A percentile compares a stretch with the other conserved stretches of the same genome.
Evolutionary conservation across 768 basidiomycete genomes (phyloP).

Genomic region (Boletus tylopilopsis): DNA sequence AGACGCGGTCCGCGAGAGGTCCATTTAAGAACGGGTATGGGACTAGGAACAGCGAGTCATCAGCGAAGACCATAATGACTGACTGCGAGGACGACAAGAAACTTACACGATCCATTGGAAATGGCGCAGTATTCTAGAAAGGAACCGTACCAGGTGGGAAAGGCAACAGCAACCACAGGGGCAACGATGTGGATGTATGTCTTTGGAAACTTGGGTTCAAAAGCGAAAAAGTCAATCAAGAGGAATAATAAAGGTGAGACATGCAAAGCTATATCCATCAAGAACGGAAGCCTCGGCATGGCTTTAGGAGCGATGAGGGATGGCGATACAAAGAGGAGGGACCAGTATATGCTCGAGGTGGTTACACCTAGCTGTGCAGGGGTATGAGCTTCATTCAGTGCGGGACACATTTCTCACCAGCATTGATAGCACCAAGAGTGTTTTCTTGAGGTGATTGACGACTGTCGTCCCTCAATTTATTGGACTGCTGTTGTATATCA

Average conservation of each 20-base stretch:
- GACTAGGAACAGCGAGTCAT: constrained; percentile 38
- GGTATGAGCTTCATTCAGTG: neutral
- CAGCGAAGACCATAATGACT: too few relatives aligned
- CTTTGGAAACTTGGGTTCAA: constrained; percentile 54
- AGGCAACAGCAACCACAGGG: constrained; percentile 16
- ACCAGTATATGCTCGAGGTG: constrained; percentile 67
- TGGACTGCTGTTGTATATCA: neutral
- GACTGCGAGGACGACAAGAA: neutral
- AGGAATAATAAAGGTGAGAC: constrained; percentile 56
- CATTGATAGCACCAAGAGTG: constrained; percentile 58
- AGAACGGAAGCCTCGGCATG: constrained; percentile 39
- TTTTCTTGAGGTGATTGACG: constrained; percentile 47
- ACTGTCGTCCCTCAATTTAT: constrained; percentile 1
- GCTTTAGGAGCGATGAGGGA: constrained; percentile 33
- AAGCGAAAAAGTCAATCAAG: constrained; percentile 62
- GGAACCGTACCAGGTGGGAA: constrained; percentile 47
- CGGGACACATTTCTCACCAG: constrained; percentile 40
- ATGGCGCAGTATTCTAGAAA: constrained; percentile 69
- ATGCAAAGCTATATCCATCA: constrained; percentile 63
- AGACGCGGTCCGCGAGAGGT: constrained; percentile 45
- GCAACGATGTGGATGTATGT: constrained; percentile 9
- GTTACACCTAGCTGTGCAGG: constrained; percentile 38
- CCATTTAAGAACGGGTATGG: constrained; percentile 84
- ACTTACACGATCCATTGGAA: constrained; percentile 61
- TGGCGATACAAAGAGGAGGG: constrained; percentile 49